phyloP scores from a whole-genome alignment of 1,139 yeast genomes.

The Kodamaea anthophila region DNA sequence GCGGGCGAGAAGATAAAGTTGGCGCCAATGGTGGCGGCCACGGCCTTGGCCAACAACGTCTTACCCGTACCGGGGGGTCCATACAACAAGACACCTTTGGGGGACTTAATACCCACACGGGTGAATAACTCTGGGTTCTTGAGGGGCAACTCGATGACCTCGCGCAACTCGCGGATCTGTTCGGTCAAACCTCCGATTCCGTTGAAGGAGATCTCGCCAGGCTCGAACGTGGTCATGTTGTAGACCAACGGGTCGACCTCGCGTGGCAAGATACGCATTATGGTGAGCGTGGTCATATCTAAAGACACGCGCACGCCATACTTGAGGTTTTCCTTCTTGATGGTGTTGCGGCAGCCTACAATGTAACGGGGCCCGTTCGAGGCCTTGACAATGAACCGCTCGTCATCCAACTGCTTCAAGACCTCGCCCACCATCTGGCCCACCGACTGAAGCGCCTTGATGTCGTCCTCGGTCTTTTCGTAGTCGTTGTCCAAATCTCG shows the following conservation, averaged over 20 bases:
- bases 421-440: constrained; percentile 98
- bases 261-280: constrained; percentile 94
- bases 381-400: constrained; percentile 93
- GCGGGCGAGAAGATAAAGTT: constrained; percentile 98
- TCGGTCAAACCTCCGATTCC: constrained; percentile 97
- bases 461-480: constrained; percentile 93
- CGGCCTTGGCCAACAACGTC: constrained; percentile 93
- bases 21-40: constrained; percentile 97
- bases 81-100: constrained; percentile 92
- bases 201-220: constrained; percentile 90
- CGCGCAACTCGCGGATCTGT: constrained; percentile 93
- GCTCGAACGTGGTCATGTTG: constrained; percentile 97
- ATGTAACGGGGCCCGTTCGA: constrained; percentile 97
- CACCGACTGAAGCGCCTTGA: constrained; percentile 93
- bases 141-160: constrained; percentile 94
- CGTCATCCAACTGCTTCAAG: constrained; percentile 90
- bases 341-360: constrained; percentile 94
- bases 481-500: constrained; percentile 79
- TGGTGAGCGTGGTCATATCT: constrained; percentile 96
- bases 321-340: constrained; percentile 73
- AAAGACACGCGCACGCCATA: constrained; percentile 95
- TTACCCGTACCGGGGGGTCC: constrained; percentile 99
- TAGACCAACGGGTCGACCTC: constrained; percentile 98
- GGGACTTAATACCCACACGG: constrained; percentile 96
- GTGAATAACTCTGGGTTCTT: constrained; percentile 95